Evolutionary conservation across 2,329 filamentous ascomycete species (phyloP).

Genomic region (Leptosphaerulina australis): DNA sequence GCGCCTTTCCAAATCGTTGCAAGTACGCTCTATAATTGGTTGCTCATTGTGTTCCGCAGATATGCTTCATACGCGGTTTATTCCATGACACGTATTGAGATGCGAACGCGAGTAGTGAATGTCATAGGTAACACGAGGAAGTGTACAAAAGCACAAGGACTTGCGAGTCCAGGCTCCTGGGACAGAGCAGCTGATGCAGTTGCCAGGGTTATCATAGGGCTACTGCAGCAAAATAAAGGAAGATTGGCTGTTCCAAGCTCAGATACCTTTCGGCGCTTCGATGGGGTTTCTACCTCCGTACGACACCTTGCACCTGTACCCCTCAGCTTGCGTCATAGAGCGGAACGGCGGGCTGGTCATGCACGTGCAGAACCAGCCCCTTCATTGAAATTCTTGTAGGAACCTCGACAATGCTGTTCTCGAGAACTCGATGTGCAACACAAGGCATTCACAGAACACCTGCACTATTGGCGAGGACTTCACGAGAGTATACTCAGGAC

Average conservation of each 20-base stretch:
- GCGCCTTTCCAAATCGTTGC: conserved; percentile 19
- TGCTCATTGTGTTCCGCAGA: not conserved
- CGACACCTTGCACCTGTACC: conserved; percentile 17
- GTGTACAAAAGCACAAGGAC: conserved; percentile 4
- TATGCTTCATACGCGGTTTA: not conserved
- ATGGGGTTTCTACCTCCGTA: conserved; percentile 11
- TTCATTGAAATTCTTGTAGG: not conserved
- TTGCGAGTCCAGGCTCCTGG: conserved; percentile 11
- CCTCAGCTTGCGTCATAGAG: conserved; percentile 30
- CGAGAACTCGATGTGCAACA: no score
- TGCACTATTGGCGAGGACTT: no score
- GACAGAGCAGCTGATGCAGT: conserved; percentile 4
- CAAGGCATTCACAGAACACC: no score
- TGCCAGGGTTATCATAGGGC: not conserved
- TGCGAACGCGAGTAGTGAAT: not conserved
- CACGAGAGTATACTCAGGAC: not conserved
- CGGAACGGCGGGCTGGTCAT: conserved; percentile 4
- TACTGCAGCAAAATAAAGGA: conserved; percentile 4
- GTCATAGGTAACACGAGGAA: not conserved
- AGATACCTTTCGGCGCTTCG: conserved; percentile 7
- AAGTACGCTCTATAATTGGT: conserved; percentile 16
- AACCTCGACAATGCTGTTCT: no score
- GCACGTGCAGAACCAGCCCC: not conserved
- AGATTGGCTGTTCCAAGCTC: conserved; percentile 5
- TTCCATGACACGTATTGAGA: not conserved